Conservation (phyloP, 306 rosid genomes). For the Vachellia pachyceras region DNA sequence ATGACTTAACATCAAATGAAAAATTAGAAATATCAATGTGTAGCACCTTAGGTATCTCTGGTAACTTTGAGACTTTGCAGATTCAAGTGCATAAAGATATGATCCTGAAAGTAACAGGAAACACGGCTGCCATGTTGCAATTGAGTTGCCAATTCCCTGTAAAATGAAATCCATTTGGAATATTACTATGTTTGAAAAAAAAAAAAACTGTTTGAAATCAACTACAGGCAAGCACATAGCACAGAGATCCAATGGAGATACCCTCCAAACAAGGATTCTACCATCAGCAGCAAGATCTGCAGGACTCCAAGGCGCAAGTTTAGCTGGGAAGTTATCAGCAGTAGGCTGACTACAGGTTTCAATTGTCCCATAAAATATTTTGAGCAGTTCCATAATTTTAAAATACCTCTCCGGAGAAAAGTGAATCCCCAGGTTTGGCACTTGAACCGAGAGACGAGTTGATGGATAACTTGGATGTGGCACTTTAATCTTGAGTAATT, state of each 20-base stretch:
- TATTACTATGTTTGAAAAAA: slow-evolving; percentile 23
- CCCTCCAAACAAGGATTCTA: slow-evolving; percentile 95
- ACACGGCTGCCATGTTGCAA: slow-evolving; percentile 94
- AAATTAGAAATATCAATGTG: slow-evolving; percentile 14
- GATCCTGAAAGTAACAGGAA: slow-evolving; percentile 77
- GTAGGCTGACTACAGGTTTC: slow-evolving; percentile 66
- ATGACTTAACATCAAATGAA: neutral
- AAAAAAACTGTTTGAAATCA: neutral
- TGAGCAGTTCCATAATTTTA: slow-evolving; percentile 76
- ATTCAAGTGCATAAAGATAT: slow-evolving; percentile 79
- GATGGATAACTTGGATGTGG: slow-evolving; percentile 95
- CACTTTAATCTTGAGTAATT: slow-evolving; percentile 72
- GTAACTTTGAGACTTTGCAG: slow-evolving; percentile 71
- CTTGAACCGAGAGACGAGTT: slow-evolving; percentile 86
- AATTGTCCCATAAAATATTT: slow-evolving; percentile 62
- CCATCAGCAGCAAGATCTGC: slow-evolving; percentile 74
- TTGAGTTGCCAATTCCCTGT: slow-evolving; percentile 96
- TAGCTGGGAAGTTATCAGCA: slow-evolving; percentile 57
- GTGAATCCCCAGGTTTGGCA: slow-evolving; percentile 95
- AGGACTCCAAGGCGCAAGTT: slow-evolving; percentile 67
- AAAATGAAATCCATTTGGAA: slow-evolving; percentile 31
- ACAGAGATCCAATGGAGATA: slow-evolving; percentile 39
- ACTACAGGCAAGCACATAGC: neutral
- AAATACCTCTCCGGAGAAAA: slow-evolving; percentile 79
- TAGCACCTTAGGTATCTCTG: slow-evolving; percentile 82